phyloP scores from a whole-genome alignment of 441 rosid genomes.

The Corymbia citriodora region DNA sequence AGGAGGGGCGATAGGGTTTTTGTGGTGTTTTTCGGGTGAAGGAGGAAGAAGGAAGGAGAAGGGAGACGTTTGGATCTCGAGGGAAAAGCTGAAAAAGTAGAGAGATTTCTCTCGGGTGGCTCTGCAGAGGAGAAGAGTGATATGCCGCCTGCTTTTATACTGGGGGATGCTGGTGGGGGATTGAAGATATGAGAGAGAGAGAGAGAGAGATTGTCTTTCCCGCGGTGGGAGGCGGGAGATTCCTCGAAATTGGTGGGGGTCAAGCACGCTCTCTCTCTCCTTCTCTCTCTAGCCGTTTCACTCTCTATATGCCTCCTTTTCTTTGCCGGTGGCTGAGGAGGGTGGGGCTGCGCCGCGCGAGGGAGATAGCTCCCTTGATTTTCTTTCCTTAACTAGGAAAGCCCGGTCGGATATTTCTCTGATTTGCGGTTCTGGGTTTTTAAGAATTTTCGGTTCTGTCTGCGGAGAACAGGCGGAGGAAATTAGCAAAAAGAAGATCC shows the following conservation, averaged over 20 bases:
- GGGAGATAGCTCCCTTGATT: neutral
- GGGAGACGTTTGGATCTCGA: neutral
- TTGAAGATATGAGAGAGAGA: neutral
- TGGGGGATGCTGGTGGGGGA: neutral
- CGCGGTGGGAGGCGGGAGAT: neutral
- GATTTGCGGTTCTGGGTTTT: neutral
- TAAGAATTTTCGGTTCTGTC: neutral
- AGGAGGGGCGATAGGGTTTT: neutral
- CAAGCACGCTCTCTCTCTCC: neutral
- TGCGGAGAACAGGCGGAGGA: too few relatives aligned
- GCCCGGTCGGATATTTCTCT: neutral
- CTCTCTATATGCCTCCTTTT: neutral
- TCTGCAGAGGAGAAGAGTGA: neutral
- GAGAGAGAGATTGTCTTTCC: neutral
- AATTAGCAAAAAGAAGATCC: neutral
- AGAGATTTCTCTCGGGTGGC: accelerated
- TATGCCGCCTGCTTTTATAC: neutral
- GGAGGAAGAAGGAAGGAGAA: neutral
- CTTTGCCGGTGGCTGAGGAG: neutral
- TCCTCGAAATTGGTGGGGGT: neutral
- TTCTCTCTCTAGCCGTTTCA: neutral
- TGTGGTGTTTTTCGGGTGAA: neutral
- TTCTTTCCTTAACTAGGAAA: neutral
- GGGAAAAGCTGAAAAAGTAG: neutral
- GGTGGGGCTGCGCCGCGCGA: neutral